Conservation (phyloP, 148 eudicot genomes). For the Oxyria digyna region DNA sequence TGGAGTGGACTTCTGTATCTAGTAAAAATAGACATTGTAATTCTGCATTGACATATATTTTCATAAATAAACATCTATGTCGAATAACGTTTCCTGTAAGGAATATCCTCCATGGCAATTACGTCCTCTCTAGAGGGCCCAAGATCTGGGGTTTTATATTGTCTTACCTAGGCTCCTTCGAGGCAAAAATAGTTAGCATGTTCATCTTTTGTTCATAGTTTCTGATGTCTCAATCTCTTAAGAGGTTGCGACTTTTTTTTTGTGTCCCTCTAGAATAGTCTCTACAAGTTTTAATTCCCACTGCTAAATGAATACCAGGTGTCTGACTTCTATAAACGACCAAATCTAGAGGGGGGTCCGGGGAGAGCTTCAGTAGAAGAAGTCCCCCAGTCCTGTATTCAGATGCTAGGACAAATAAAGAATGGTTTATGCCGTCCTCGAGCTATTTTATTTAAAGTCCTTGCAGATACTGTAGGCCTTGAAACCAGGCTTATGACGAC, state of each 20-base stretch:
- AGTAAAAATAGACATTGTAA: neutral
- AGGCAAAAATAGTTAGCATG: neutral
- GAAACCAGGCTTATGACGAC: conserved; percentile 86
- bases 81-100: neutral
- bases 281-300: neutral
- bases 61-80: neutral
- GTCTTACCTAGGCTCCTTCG: neutral
- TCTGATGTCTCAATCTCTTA: neutral
- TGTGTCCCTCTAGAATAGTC: neutral
- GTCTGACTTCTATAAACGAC: conserved; percentile 70
- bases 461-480: conserved; percentile 92
- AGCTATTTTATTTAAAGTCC: conserved; percentile 88
- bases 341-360: conserved; percentile 71
- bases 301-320: conserved; percentile 28
- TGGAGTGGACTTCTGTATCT: neutral
- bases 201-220: neutral
- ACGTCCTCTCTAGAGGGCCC: neutral
- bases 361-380: conserved; percentile 54
- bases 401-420: conserved; percentile 85
- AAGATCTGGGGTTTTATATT: neutral
- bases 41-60: neutral
- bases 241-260: neutral
- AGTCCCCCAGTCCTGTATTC: conserved; percentile 47
- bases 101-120: neutral
- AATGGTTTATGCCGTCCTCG: conserved; percentile 93